phyloP scores from a whole-genome alignment of 179 eudicot genomes.

The Beta macrorhiza region DNA sequence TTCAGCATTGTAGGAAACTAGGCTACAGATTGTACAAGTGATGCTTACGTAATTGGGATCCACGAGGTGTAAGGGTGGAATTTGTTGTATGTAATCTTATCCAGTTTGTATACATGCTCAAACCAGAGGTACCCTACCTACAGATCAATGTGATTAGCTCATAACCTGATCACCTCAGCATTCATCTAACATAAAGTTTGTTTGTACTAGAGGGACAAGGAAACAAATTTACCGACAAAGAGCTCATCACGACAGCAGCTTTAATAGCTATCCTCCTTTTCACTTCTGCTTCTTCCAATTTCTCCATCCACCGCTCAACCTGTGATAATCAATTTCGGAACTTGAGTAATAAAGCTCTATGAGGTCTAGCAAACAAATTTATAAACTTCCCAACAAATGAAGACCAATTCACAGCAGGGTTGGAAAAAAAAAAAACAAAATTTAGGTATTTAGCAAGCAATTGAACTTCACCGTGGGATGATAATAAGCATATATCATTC shows the following conservation, averaged over 20 bases:
- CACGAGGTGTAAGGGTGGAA: constrained; percentile 97
- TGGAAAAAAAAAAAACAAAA: not conserved
- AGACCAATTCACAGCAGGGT: not conserved
- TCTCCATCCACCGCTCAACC: constrained; percentile 99
- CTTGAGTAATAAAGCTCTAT: constrained; percentile 5
- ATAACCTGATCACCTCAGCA: constrained; percentile 13
- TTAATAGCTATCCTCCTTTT: constrained; percentile 62
- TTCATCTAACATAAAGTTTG: constrained; percentile 10
- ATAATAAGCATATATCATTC: constrained; percentile 95
- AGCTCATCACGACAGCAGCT: constrained; percentile 42
- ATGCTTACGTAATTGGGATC: constrained; percentile 90
- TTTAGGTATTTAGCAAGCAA: constrained; percentile 5
- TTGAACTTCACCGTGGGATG: constrained; percentile 75
- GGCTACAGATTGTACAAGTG: constrained; percentile 7
- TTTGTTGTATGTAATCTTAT: constrained; percentile 77
- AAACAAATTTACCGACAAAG: constrained; percentile 49
- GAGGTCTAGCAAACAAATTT: not conserved
- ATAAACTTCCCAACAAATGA: constrained; percentile 2
- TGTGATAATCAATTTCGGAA: constrained; percentile 26
- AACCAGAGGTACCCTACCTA: constrained; percentile 90
- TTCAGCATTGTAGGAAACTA: constrained; percentile 3
- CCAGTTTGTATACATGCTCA: constrained; percentile 84
- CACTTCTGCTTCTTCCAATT: constrained; percentile 76
- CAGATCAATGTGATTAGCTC: constrained; percentile 13
- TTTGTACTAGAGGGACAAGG: constrained; percentile 5